Conservation (phyloP, 495 filamentous ascomycete species). For the Hypoxylon fuscum region DNA sequence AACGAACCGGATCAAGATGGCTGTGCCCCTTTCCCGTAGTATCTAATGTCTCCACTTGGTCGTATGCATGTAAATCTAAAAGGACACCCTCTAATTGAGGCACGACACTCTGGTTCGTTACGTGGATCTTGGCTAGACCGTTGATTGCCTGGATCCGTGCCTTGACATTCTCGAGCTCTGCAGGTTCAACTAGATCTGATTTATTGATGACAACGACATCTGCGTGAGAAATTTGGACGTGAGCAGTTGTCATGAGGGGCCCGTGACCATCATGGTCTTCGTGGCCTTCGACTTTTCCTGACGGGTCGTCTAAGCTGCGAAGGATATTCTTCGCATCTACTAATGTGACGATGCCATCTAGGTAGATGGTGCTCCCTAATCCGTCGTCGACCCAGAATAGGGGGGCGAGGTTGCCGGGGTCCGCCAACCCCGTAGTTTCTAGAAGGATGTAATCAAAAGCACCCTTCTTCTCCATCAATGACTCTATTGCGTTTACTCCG, state of each 20-base stretch:
- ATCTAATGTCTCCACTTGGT: conserved; percentile 75
- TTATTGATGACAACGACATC: conserved; percentile 97
- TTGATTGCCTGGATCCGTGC: conserved; percentile 84
- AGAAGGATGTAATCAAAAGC: conserved; percentile 98
- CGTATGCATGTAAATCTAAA: conserved; percentile 92
- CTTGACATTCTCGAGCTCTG: conserved; percentile 70
- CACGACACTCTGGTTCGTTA: conserved; percentile 80
- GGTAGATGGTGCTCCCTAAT: conserved; percentile 89
- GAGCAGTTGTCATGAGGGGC: conserved; percentile 83
- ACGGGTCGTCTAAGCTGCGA: conserved; percentile 77
- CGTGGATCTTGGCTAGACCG: conserved; percentile 82
- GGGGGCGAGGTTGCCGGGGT: conserved; percentile 94
- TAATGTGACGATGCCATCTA: conserved; percentile 95
- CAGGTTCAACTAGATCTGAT: conserved; percentile 78
- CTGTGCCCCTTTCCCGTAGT: conserved; percentile 73
- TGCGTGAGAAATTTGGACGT: conserved; percentile 96
- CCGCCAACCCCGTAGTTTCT: conserved; percentile 94
- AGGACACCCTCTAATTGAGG: conserved; percentile 85
- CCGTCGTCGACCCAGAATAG: conserved; percentile 98
- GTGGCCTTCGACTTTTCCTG: conserved; percentile 65
- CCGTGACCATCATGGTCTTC: conserved; percentile 63
- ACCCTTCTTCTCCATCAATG: conserved; percentile 92
- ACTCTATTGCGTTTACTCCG: conserved; percentile 93
- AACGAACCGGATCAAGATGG: conserved; percentile 76
- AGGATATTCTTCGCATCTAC: conserved; percentile 95